Base-by-base conservation (phyloP, 768 basidiomycete genomes). In the Phlegmacium glaucopus region DNA sequence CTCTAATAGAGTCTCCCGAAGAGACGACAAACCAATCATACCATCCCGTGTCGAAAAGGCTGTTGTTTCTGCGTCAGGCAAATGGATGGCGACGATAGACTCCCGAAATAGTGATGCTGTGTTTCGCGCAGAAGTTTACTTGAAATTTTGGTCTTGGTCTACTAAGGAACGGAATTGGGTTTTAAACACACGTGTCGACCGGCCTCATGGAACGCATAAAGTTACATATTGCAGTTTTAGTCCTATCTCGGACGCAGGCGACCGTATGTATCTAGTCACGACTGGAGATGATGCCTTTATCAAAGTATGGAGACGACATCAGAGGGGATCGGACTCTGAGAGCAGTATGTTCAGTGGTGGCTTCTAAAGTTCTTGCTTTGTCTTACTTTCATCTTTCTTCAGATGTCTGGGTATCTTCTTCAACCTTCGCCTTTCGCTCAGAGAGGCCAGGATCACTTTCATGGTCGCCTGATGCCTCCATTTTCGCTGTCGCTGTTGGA, bases 21-120 rank as follows among this genome's bases (percentile, higher is more conserved):
- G 82, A 55, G 90, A 91, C 37, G 88, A 93, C 48, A 87, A 82
- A 59, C 71, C 76, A 6, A 62, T 94, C 35, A 84, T 89, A 51
- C 83, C 87, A 8, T 78, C 87, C 2, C 76, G 84, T 11, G 89
- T 98, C 3, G 86, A 90, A 41, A 74, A 72, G 9, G 79, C 77
- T 6, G 79, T 75, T 4, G 71, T 94, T 48, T 87, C 87, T 4
- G 62, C 77, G 1, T 72, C 70, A n/a, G 86, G 86, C 9, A 75
- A 80, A 39, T 98, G 95, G 94, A 82, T 99, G 82, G 93, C 93
- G 5, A 94, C 95, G 1, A 65, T 91, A 18, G 95, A 99, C 66
- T 66, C 69, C 26, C 78, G 94, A 45, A 76, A 81, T 46, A 83
- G 78, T 5, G 83, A 87, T 36, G 80, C 79, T 17, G 72, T 70